phyloP scores from a whole-genome alignment of 371 early-diverging fungal species.

The Mucor lusitanicus region DNA sequence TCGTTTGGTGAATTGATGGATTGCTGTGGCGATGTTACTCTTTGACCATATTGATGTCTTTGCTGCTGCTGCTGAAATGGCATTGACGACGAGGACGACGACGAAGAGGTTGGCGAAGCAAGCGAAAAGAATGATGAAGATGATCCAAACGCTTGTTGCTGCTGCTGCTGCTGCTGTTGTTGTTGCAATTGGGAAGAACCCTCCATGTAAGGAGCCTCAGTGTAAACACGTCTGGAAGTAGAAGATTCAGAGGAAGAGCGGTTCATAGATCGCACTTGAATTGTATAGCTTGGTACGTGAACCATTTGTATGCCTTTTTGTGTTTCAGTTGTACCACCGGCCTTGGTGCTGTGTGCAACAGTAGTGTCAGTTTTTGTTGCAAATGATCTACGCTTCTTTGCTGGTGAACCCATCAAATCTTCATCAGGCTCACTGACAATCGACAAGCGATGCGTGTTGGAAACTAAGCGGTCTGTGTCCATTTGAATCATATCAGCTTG shows the following conservation, averaged over 20 bases:
- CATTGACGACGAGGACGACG: conserved; percentile 38
- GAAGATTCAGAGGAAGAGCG: conserved; percentile 30
- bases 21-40: conserved; percentile 23
- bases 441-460: conserved; percentile 34
- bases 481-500: conserved; percentile 25
- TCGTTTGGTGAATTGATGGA: conserved; percentile 19
- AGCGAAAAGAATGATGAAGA: conserved; percentile 29
- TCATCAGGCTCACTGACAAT: conserved; percentile 14
- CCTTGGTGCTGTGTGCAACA: background rate
- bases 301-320: conserved; percentile 46
- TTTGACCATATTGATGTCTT: background rate
- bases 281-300: conserved; percentile 36
- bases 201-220: conserved; percentile 1
- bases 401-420: conserved; percentile 18
- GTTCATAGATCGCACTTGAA: conserved; percentile 29
- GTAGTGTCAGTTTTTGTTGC: conserved; percentile 8
- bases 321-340: conserved; percentile 10
- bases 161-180: background rate
- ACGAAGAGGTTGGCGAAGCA: conserved; percentile 44
- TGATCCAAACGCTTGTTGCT: conserved; percentile 17
- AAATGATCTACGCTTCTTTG: conserved; percentile 35
- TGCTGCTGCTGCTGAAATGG: conserved; percentile 21
- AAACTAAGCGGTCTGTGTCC: conserved; percentile 24
- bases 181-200: background rate
- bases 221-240: conserved; percentile 4